Conservation (phyloP, 768 basidiomycete genomes). For the Naganishia onofrii region DNA sequence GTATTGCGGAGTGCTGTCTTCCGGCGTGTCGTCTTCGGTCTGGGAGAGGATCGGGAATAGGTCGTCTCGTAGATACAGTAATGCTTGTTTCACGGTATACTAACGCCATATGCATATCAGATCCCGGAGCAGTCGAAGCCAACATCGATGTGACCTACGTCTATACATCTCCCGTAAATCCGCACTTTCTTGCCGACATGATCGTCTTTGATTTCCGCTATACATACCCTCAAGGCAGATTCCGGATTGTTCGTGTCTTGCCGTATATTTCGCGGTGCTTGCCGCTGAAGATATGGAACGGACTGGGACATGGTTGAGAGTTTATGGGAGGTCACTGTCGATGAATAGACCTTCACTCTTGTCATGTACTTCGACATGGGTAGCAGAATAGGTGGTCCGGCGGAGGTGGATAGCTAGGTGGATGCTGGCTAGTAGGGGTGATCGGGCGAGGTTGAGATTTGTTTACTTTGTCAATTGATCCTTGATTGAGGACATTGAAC, state of each 20-base stretch:
- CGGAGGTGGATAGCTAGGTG: too few species aligned
- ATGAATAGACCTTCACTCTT: too few species aligned
- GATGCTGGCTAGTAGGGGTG: too few species aligned
- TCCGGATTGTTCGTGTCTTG: conserved; percentile 16
- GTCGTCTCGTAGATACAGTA: conserved; percentile 13
- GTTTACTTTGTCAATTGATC: conserved; percentile 13
- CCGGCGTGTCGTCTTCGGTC: neutral
- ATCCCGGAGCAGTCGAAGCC: neutral
- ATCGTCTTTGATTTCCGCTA: neutral
- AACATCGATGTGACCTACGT: neutral
- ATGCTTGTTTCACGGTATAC: neutral
- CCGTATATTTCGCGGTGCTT: neutral
- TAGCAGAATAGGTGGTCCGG: too few species aligned
- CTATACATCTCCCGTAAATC: conserved; percentile 10
- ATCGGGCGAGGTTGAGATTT: neutral
- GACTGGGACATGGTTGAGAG: conserved; percentile 1
- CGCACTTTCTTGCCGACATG: conserved; percentile 17
- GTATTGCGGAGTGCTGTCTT: neutral
- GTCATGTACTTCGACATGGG: too few species aligned
- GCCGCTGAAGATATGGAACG: neutral
- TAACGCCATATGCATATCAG: neutral
- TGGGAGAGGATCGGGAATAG: neutral
- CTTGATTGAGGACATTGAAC: neutral
- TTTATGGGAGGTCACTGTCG: too few species aligned
- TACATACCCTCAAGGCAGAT: conserved; percentile 11